Evolutionary conservation across 2,329 filamentous ascomycete genomes (phyloP), one percentile per base, ranked within the genome.

Genomic region (Pseudopyrenochaeta lycopersici): DNA sequence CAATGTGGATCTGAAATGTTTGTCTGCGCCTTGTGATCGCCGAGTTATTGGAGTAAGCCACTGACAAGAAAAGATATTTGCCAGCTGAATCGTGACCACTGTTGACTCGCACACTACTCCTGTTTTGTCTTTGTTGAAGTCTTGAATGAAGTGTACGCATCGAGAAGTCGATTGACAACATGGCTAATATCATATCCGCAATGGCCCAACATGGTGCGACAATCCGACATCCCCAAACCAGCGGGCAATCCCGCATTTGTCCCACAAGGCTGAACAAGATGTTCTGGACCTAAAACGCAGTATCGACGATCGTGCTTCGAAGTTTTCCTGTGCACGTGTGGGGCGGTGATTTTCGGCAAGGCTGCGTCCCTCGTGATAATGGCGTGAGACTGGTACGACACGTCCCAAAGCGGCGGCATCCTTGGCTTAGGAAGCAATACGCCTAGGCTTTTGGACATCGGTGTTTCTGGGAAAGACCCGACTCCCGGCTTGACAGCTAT

Each of bases 321-420:
- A 48, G 42, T 18, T 52, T 47, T 60, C 18, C 33, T 32, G 18
- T 44, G 52, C 57, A 53, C 49, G 49, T 62, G 55, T 57, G 49
- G 36, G 20, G 40, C 44, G 55, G 32, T 46, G 40, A 35, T 49
- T 55, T 54, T 54, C 40, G 35, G 17, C 41, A 31, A 29, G 27
- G n/a, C n/a, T 9, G 40, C 40, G 30, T 35, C 21, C 10, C 46
- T 49, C 49, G 50, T 56, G 52, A 59, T 39, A 45, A 42, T 67
- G 57, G 60, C 63, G 59, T 63, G 59, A 67, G 31, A 35, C 36
- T 60, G 46, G 52, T 48, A 29, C 44, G 53, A 60, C 33, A 42
- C 31, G 27, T 45, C 49, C 54, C 40, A 48, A 53, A 45, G 14
- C 32, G 42, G 50, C 18, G 46, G 52, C 4, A 23, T 32, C 21